phyloP scores from a whole-genome alignment of 2,329 filamentous ascomycete genomes.

The Fusarium nodosum region DNA sequence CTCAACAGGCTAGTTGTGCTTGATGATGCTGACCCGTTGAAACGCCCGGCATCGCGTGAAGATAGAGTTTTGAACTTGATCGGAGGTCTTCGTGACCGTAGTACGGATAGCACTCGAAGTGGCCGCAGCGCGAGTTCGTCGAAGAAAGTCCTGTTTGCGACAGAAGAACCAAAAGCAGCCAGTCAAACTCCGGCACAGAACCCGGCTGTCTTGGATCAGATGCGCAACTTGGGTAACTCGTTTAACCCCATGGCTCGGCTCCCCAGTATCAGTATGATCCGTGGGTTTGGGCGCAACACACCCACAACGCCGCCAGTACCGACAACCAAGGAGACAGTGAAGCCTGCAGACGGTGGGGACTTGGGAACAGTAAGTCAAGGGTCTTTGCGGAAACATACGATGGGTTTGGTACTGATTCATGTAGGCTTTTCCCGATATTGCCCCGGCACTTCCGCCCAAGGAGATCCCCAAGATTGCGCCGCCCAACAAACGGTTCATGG shows the following conservation, averaged over 20 bases:
- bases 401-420: constrained; percentile 8
- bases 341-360: constrained; percentile 66
- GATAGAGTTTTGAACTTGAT: constrained; percentile 80
- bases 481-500: constrained; percentile 80
- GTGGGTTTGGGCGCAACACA: constrained; percentile 76
- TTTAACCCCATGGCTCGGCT: constrained; percentile 87
- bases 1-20: constrained; percentile 65
- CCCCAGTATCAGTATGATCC: constrained; percentile 78
- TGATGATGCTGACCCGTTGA: constrained; percentile 53
- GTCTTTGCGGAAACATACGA: neutral
- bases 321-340: constrained; percentile 56
- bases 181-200: constrained; percentile 45
- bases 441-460: constrained; percentile 67
- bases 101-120: constrained; percentile 79
- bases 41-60: constrained; percentile 59
- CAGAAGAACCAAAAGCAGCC: constrained; percentile 54
- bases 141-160: constrained; percentile 67
- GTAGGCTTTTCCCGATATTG: constrained; percentile 73
- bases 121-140: constrained; percentile 72
- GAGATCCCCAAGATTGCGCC: constrained; percentile 70
- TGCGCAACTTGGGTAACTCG: constrained; percentile 83
- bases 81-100: constrained; percentile 80
- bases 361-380: constrained; percentile 65
- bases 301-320: constrained; percentile 55
- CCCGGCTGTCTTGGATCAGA: constrained; percentile 80